A percentile compares a stretch with the other conserved stretches of the same genome.
phyloP scores from a whole-genome alignment of 75 land plant genomes.

The Picea sitchensis region DNA sequence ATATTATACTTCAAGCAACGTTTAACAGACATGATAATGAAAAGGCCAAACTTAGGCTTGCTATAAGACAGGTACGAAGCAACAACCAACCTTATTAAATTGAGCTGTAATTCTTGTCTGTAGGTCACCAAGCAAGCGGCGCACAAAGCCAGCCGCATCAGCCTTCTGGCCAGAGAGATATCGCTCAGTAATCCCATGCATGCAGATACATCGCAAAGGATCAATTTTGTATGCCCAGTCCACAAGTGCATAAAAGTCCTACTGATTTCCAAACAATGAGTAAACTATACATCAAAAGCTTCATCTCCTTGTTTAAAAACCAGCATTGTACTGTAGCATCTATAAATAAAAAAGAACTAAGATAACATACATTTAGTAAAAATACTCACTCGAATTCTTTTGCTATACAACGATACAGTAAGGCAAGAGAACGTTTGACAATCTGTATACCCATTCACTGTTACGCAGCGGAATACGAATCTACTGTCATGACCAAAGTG shows the following conservation, averaged over 20 bases:
- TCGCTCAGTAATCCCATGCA: constrained; percentile 97
- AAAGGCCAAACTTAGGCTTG: neutral
- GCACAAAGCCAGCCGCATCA: constrained; percentile 97
- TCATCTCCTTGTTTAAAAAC: neutral
- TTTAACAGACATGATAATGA: too few relatives aligned
- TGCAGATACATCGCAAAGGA: constrained; percentile 94
- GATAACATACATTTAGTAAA: neutral
- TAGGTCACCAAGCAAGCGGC: constrained; percentile 84
- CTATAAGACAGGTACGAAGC: neutral
- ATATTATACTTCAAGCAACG: too few relatives aligned
- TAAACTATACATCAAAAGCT: neutral
- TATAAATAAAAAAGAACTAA: neutral
- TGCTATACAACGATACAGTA: neutral
- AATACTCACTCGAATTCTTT: neutral
- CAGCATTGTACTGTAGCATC: neutral
- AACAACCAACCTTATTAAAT: constrained; percentile 56
- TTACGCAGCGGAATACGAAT: neutral
- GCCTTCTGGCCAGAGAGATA: constrained; percentile 95
- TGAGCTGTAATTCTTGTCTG: constrained; percentile 77
- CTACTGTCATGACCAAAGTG: neutral
- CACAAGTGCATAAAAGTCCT: constrained; percentile 92
- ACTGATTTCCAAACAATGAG: constrained; percentile 34
- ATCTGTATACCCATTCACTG: neutral
- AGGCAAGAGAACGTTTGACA: neutral
- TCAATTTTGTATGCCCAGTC: constrained; percentile 98